These are phyloP conservation scores for Croton laevigatus DNA, from an alignment of 441 rosid species.

Conservation along the genomic window DNA sequence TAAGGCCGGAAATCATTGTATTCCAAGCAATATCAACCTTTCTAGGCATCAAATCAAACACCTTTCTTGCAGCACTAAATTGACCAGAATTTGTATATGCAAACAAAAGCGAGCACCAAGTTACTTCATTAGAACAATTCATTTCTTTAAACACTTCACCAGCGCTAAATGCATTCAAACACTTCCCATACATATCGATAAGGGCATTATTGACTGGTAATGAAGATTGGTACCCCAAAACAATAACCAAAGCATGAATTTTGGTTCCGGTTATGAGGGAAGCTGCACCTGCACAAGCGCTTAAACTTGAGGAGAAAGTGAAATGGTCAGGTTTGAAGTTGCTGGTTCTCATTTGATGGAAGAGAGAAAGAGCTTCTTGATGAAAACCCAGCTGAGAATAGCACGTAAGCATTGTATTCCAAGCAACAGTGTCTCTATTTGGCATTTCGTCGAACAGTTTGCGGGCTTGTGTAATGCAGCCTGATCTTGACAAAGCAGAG, in stretches of 20 bases:
- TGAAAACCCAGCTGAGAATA: conserved; percentile 57
- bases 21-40: conserved; percentile 66
- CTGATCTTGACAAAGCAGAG: conserved; percentile 33
- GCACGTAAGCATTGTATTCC: conserved; percentile 71
- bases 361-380: conserved; percentile 48
- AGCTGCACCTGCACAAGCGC: conserved; percentile 40
- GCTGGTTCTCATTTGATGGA: conserved; percentile 40
- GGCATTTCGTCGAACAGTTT: conserved; percentile 69
- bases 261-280: conserved; percentile 43
- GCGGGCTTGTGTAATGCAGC: conserved; percentile 49
- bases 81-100: conserved; percentile 46
- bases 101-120: conserved; percentile 86
- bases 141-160: conserved; percentile 48
- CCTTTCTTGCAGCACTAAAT: conserved; percentile 36
- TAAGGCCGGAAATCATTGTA: conserved; percentile 59
- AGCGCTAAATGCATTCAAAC: conserved; percentile 46
- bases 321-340: conserved; percentile 45
- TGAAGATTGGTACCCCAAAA: conserved; percentile 38
- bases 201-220: conserved; percentile 61
- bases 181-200: conserved; percentile 79
- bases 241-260: conserved; percentile 45
- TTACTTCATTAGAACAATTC: conserved; percentile 53
- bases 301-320: conserved; percentile 60
- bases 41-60: conserved; percentile 51
- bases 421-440: conserved; percentile 48